These are phyloP conservation scores for Mucor circinelloides DNA, from an alignment of 371 early-diverging fungal genomes.

Conservation along the genomic window DNA sequence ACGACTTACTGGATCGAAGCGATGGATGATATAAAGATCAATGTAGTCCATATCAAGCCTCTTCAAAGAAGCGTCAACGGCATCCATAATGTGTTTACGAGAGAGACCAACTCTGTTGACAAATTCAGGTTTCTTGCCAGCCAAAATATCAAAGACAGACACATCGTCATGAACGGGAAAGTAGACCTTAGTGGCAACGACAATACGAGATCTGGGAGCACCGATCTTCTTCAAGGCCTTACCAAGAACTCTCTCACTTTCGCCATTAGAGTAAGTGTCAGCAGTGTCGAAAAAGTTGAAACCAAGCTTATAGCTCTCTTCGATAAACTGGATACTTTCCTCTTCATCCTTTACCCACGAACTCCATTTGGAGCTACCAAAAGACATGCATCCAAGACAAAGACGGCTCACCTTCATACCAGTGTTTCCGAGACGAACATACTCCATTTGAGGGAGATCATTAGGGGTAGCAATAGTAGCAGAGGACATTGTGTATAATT, in stretches of 20 bases:
- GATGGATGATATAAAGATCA: constrained; percentile 64
- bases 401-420: constrained; percentile 18
- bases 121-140: background rate
- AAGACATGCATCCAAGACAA: constrained; percentile 40
- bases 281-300: constrained; percentile 51
- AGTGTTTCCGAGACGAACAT: constrained; percentile 27
- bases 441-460: constrained; percentile 17
- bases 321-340: constrained; percentile 36
- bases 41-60: constrained; percentile 60
- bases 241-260: constrained; percentile 41
- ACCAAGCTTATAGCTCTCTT: constrained; percentile 48
- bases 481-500: too few relatives aligned
- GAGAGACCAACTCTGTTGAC: constrained; percentile 47
- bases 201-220: constrained; percentile 30
- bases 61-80: constrained; percentile 51
- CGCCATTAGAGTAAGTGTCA: constrained; percentile 37
- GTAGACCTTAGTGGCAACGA: constrained; percentile 44
- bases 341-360: constrained; percentile 31
- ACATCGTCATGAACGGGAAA: background rate
- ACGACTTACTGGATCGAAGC: constrained; percentile 31
- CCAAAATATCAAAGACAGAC: background rate
- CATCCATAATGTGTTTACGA: constrained; percentile 58
- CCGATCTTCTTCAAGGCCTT: constrained; percentile 41
- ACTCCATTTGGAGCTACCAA: constrained; percentile 15
- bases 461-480: too few relatives aligned